Base-by-base conservation (phyloP, 2,329 filamentous ascomycete species). In the Aspergillus terreus region DNA sequence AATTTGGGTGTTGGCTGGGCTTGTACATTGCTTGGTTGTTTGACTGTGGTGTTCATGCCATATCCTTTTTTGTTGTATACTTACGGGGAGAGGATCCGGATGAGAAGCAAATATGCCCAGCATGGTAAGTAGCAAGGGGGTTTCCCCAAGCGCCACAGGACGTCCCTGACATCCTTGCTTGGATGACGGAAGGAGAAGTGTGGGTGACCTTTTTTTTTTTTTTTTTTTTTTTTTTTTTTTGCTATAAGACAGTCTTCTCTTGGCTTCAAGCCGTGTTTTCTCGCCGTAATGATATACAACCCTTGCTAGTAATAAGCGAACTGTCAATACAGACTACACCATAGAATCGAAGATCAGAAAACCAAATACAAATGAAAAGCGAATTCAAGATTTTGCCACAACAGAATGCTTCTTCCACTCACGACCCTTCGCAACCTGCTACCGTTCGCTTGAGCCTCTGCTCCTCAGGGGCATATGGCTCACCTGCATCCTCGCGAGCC, bases 1-100 rank as follows among this genome's bases (percentile, higher is more conserved):
- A 62, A 61, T 1, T 50, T 71, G 12, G 72, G 72, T 1, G 64
- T 71, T 35, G 65, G 66, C 23, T 72, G 71, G 65, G 71, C 69
- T 3, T 66, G 58, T 2, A 70, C 65, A 19, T 54, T 69, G 4
- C 59, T 75, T 5, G 71, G 62, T 0, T 68, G 68, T 23, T 58
- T 75, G 23, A 62, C 61, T 3, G 56, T 56, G 4, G 15, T 60
- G 4, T 53, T 68, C 7, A 59, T 62, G 4, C 66, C 66, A 0
- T 63, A 66, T 15, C 65, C 67, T 0, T 47, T 69, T 35, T 25
- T 59, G 14, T 23, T 58, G 12, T 51, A 52, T 10, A 43, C 46
- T 9, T 55, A 47, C 35, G 56, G 57, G 5, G 44, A 42, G 12
- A 35, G 27, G 6, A 49, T 59, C 5, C 49, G 54, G 17, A 43